phyloP scores from a whole-genome alignment of 2,329 filamentous ascomycete genomes.

The Massarina eburnea region DNA sequence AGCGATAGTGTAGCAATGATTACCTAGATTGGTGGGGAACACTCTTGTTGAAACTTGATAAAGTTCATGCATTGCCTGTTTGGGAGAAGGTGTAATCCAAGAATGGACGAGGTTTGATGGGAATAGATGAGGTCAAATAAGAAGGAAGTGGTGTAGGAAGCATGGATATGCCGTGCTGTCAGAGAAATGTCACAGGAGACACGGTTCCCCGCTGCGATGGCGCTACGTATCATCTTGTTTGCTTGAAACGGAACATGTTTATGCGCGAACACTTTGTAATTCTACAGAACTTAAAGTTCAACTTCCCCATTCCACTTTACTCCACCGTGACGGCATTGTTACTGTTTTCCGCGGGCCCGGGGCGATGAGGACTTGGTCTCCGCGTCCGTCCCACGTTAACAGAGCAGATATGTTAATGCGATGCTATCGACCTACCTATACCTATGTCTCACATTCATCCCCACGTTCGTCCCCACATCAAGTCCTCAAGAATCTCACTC shows the following conservation, averaged over 20 bases:
- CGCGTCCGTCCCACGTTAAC: no score
- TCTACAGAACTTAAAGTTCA: background rate
- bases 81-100: background rate
- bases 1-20: background rate
- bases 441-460: no score
- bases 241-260: slow-evolving; percentile 3
- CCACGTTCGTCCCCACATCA: no score
- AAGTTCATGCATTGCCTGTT: background rate
- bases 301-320: background rate
- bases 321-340: no score
- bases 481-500: no score
- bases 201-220: background rate
- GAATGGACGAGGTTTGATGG: no score
- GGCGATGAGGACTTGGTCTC: no score
- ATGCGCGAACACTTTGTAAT: background rate
- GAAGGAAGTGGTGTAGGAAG: background rate
- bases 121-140: background rate
- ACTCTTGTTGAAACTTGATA: slow-evolving; percentile 4
- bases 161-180: background rate
- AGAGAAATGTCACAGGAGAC: background rate
- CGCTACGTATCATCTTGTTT: background rate
- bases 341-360: no score
- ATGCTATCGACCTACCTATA: no score
- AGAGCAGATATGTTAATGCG: no score
- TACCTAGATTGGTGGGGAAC: background rate